Evolutionary conservation across 2,329 filamentous ascomycete species (phyloP), one percentile per base, ranked within the genome.

Genomic region (Xylaria hypoxylon): DNA sequence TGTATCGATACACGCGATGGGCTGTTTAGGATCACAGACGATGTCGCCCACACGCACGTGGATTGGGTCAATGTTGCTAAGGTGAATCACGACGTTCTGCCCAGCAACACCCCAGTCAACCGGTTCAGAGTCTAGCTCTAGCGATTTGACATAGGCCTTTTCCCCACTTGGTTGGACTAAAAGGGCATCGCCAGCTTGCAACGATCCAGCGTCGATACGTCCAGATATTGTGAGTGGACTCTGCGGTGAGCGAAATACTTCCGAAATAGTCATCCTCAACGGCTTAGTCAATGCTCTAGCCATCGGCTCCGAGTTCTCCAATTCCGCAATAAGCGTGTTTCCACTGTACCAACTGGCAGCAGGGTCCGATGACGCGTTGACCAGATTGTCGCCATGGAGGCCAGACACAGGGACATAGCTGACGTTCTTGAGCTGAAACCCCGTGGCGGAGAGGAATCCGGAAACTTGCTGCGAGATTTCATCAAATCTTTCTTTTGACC

Each of bases 91-190:
- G 17, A 92, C 88, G 66, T 96, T 97, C 75, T 98, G 93, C 1
- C 95, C 95, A 0, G 95, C 94, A 15, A 97, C 94, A 0, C 92
- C 93, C 93, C 94, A 99, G 66, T 97, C 94, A 13, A 86, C 87
- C 0, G 87, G 81, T 57, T 92, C 87, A 24, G 88, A 86, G 76
- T 95, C 91, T 10, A 94, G 86, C 77, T 96, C 90, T 53, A 99
- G 84, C 3, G 88, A 90, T 77, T 95, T 97, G 78, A 98, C 86
- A 57, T 88, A 89, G 1, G 93, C 94, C 42, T 87, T 90, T 76
- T 97, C 92, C 26, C 89, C 90, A 60, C 92, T 92, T 0, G 96
- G 96, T 77, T 96, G 91, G 2, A 93, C 87, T 5, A 94, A 77
- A 15, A 98, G 82, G 1, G 86, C 85, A 74, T 99, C 96, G 24